These are phyloP conservation scores for Evansstolkia leycettana DNA, from an alignment of 495 filamentous ascomycete species.

Conservation along the genomic window DNA sequence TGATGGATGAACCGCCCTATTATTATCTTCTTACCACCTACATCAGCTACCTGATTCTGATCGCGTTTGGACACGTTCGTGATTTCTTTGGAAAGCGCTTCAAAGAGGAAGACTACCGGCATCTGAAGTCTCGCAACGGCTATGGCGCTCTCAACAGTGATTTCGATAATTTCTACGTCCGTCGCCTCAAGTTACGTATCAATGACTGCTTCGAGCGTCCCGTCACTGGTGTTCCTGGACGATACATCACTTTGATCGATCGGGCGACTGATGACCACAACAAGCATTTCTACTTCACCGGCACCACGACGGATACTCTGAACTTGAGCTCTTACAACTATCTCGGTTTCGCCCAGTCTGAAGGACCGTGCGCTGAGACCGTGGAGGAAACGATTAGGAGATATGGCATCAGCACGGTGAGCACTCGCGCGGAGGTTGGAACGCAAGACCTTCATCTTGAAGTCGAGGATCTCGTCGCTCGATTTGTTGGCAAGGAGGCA, in stretches of 20 bases:
- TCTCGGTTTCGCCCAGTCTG: constrained; percentile 94
- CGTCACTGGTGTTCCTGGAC: constrained; percentile 83
- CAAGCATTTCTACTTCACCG: constrained; percentile 71
- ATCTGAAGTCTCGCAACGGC: constrained; percentile 71
- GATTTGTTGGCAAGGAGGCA: constrained; percentile 84
- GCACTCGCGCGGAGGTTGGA: constrained; percentile 71
- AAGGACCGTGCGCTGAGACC: constrained; percentile 90
- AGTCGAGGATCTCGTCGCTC: constrained; percentile 78
- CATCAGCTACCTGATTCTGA: constrained; percentile 91
- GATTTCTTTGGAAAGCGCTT: constrained; percentile 98
- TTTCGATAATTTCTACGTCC: constrained; percentile 97
- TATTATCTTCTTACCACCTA: constrained; percentile 95
- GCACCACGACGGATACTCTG: constrained; percentile 86
- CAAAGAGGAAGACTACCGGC: constrained; percentile 67
- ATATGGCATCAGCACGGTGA: constrained; percentile 70
- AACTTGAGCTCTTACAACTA: constrained; percentile 99
- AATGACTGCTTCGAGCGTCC: constrained; percentile 94
- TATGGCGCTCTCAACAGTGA: constrained; percentile 97
- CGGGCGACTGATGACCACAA: constrained; percentile 83
- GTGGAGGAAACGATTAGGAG: constrained; percentile 76
- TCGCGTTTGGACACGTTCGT: constrained; percentile 86
- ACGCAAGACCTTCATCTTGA: constrained; percentile 80
- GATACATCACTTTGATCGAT: constrained; percentile 85
- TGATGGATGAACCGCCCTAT: constrained; percentile 94
- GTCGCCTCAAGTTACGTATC: constrained; percentile 82